A percentile compares a stretch with the other conserved stretches of the same genome.
These are phyloP conservation scores for Ustilago nuda DNA, from an alignment of 1,284 basidiomycete genomes.

Conservation along the genomic window DNA sequence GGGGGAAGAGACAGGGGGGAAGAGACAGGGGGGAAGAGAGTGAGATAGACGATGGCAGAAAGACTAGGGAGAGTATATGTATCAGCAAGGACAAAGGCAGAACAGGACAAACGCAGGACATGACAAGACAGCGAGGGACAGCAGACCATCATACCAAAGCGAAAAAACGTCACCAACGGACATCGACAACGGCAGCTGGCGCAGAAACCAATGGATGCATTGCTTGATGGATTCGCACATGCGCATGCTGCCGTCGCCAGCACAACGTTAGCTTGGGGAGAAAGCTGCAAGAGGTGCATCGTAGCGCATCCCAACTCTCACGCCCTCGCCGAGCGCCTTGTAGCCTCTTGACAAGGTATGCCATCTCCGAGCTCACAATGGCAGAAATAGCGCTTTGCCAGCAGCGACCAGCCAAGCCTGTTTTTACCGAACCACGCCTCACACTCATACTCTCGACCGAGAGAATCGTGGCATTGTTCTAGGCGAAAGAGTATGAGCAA, in stretches of 20 bases:
- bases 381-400: conserved; percentile 3
- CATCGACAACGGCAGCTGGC: not conserved
- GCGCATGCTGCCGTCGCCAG: not conserved
- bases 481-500: not conserved
- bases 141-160: not conserved
- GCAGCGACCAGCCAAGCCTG: conserved; percentile 20
- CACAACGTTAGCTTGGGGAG: conserved; percentile 8
- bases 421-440: not conserved
- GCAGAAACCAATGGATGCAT: not conserved
- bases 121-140: not conserved
- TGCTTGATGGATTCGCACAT: conserved; percentile 1
- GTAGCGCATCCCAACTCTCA: conserved; percentile 13
- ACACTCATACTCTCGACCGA: not conserved
- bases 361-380: not conserved
- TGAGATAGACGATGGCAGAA: too few species aligned
- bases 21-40: conserved; percentile 2
- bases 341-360: conserved; percentile 7
- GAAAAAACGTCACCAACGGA: not conserved
- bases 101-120: not conserved
- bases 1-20: conserved; percentile 8
- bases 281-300: conserved; percentile 21
- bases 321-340: conserved; percentile 7
- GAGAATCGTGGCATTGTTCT: not conserved
- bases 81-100: not conserved
- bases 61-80: conserved; percentile 5